These are phyloP conservation scores for Hygrophorus pudorinus DNA, from an alignment of 768 basidiomycete species.

Conservation along the genomic window DNA sequence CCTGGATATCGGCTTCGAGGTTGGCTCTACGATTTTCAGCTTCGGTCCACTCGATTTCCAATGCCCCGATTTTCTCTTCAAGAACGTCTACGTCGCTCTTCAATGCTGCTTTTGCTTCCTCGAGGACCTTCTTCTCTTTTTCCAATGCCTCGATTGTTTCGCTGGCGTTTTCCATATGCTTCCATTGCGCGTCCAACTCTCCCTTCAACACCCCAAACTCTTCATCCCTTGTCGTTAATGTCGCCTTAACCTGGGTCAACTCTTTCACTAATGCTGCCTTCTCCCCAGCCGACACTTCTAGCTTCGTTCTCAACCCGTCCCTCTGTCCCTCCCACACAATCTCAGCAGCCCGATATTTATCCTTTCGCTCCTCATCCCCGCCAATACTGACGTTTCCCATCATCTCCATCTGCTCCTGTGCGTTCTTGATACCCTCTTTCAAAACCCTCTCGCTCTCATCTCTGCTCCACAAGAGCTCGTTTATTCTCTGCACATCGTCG, in stretches of 20 bases:
- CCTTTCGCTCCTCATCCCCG: constrained; percentile 30
- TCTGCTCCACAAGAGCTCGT: constrained; percentile 31
- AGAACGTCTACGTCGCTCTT: constrained; percentile 31
- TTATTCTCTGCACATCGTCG: constrained; percentile 34
- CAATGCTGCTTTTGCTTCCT: constrained; percentile 30
- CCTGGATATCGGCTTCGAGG: constrained; percentile 46
- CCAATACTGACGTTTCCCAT: constrained; percentile 38
- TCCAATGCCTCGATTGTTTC: constrained; percentile 34
- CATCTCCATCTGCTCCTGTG: constrained; percentile 52
- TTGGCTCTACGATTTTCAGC: constrained; percentile 45
- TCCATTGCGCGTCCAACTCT: constrained; percentile 69
- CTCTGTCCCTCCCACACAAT: constrained; percentile 43
- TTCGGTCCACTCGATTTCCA: constrained; percentile 50
- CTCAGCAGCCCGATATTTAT: constrained; percentile 31
- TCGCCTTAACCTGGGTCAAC: constrained; percentile 29
- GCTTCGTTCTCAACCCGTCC: constrained; percentile 29
- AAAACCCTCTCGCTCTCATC: constrained; percentile 48
- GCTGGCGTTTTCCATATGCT: constrained; percentile 44
- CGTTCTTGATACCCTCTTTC: constrained; percentile 40
- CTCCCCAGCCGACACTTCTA: constrained; percentile 34
- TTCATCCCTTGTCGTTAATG: constrained; percentile 31
- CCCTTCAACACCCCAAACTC: constrained; percentile 40
- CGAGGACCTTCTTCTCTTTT: constrained; percentile 24
- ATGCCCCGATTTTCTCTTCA: constrained; percentile 29
- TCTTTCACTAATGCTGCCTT: constrained; percentile 34